These are phyloP conservation scores for Capillidium rhysosporum DNA, from an alignment of 371 early-diverging fungal genomes.

Conservation along the genomic window DNA sequence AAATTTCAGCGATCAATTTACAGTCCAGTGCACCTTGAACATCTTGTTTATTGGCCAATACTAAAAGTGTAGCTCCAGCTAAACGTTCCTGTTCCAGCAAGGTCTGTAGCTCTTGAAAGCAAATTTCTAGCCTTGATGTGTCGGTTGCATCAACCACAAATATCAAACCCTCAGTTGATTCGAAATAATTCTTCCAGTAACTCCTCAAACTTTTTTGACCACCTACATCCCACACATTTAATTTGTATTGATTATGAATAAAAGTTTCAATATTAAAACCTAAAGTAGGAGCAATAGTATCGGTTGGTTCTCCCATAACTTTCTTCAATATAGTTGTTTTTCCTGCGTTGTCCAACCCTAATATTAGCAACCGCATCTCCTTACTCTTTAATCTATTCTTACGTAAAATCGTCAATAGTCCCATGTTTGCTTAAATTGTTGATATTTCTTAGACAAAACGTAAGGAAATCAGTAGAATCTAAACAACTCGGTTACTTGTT, in stretches of 20 bases:
- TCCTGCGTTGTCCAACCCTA: slow-evolving; percentile 99
- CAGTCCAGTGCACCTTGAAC: slow-evolving; percentile 55
- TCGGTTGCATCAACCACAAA: slow-evolving; percentile 98
- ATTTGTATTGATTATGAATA: slow-evolving; percentile 58
- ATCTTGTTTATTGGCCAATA: slow-evolving; percentile 96
- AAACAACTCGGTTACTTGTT: too few relatives aligned
- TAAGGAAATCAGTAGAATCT: too few relatives aligned
- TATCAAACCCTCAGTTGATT: slow-evolving; percentile 93
- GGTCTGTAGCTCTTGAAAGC: slow-evolving; percentile 49
- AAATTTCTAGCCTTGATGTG: slow-evolving; percentile 55
- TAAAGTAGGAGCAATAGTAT: slow-evolving; percentile 90
- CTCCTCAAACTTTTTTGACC: slow-evolving; percentile 94
- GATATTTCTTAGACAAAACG: too few relatives aligned
- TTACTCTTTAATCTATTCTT: slow-evolving; percentile 69
- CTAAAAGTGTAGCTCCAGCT: slow-evolving; percentile 77
- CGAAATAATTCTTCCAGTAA: slow-evolving; percentile 99
- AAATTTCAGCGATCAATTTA: slow-evolving; percentile 48
- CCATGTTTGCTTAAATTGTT: slow-evolving; percentile 31
- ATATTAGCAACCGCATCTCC: slow-evolving; percentile 77
- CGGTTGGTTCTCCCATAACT: slow-evolving; percentile 77
- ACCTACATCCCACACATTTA: slow-evolving; percentile 96
- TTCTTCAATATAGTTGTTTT: slow-evolving; percentile 96
- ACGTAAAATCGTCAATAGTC: slow-evolving; percentile 80
- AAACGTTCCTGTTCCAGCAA: slow-evolving; percentile 77
- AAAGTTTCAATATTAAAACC: slow-evolving; percentile 92